phyloP scores from a whole-genome alignment of 768 basidiomycete species.

The Lentinula boryana region DNA sequence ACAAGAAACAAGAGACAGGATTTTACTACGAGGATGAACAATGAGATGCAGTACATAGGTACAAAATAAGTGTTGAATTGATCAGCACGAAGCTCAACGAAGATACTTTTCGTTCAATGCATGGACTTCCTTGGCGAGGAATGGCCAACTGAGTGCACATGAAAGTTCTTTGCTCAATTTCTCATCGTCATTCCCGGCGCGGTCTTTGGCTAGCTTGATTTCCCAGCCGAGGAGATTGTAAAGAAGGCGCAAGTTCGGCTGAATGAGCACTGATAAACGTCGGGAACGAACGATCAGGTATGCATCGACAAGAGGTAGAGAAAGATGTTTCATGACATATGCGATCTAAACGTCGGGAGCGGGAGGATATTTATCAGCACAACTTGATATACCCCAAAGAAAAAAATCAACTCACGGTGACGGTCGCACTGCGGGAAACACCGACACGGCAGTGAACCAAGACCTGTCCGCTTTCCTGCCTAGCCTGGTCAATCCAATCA shows the following conservation, averaged over 20 bases:
- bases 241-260: constrained; percentile 93
- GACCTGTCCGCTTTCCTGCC: constrained; percentile 78
- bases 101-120: constrained; percentile 82
- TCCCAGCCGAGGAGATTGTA: constrained; percentile 97
- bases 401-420: constrained; percentile 53
- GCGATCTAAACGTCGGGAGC: constrained; percentile 54
- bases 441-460: constrained; percentile 99
- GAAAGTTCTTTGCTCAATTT: constrained; percentile 54
- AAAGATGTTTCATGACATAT: constrained; percentile 92
- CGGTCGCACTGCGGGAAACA: constrained; percentile 91
- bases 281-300: constrained; percentile 91
- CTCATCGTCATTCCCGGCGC: constrained; percentile 46
- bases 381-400: background rate
- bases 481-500: constrained; percentile 88
- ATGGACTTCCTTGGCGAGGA: constrained; percentile 80
- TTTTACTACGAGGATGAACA: background rate
- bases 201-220: constrained; percentile 78
- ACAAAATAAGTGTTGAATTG: background rate
- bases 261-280: constrained; percentile 83
- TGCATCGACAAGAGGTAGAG: constrained; percentile 83
- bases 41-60: background rate
- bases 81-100: background rate
- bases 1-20: background rate
- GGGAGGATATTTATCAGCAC: background rate
- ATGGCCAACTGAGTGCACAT: constrained; percentile 77